phyloP scores from a whole-genome alignment of 2,329 filamentous ascomycete species.

The Zymoseptoria crescenta region DNA sequence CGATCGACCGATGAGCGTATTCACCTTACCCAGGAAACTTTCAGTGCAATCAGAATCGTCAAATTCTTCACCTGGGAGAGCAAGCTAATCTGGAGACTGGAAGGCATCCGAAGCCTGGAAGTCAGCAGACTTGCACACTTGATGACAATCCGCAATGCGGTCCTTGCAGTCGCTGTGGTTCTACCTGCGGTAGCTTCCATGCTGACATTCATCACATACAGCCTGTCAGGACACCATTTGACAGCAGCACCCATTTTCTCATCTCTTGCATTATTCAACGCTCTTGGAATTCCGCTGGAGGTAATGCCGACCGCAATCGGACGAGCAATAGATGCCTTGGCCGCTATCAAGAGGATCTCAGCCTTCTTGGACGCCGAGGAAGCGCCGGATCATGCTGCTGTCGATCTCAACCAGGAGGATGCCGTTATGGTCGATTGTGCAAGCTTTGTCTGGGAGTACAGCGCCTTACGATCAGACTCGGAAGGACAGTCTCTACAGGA shows the following conservation, averaged over 20 bases:
- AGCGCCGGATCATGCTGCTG: background rate
- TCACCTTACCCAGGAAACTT: conserved; percentile 76
- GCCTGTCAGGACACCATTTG: conserved; percentile 54
- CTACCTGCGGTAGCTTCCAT: conserved; percentile 86
- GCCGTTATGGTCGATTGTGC: background rate
- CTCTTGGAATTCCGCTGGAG: conserved; percentile 75
- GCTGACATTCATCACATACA: conserved; percentile 74
- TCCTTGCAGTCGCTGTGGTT: conserved; percentile 69
- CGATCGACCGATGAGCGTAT: background rate
- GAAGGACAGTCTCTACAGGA: conserved; percentile 28
- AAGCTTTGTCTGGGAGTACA: conserved; percentile 2
- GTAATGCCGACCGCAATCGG: conserved; percentile 68
- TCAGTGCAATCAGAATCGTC: conserved; percentile 83
- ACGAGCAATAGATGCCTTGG: conserved; percentile 66
- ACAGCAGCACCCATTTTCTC: conserved; percentile 74
- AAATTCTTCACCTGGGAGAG: conserved; percentile 91
- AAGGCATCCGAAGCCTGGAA: conserved; percentile 62
- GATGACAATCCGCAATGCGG: conserved; percentile 67
- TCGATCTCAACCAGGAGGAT: background rate
- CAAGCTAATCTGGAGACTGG: conserved; percentile 66
- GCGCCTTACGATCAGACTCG: conserved; percentile 37
- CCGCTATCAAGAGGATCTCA: conserved; percentile 71
- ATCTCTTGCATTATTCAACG: conserved; percentile 82
- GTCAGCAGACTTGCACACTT: conserved; percentile 70
- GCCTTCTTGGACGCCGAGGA: conserved; percentile 80